These are phyloP conservation scores for Entomortierella chlamydospora DNA, from an alignment of 192 early-diverging fungal species.

Conservation along the genomic window DNA sequence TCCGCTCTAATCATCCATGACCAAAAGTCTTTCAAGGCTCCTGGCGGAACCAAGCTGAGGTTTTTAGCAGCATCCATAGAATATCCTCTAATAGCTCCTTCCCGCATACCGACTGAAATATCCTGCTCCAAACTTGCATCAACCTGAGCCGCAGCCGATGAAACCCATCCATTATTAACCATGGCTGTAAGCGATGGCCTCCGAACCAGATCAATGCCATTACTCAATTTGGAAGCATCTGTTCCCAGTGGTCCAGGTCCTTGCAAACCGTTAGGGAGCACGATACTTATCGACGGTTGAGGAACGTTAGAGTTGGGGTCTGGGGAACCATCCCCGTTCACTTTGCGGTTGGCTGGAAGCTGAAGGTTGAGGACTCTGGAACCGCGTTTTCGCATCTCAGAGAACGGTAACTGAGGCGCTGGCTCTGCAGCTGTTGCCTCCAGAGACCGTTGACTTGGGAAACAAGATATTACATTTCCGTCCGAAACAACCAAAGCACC, in stretches of 20 bases:
- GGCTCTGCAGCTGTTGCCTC: constrained; percentile 27
- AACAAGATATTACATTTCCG: constrained; percentile 49
- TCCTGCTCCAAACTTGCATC: constrained; percentile 62
- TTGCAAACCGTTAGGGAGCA: constrained; percentile 15
- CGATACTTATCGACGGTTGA: constrained; percentile 29
- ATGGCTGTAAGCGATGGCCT: constrained; percentile 20
- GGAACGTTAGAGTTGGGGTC: background rate
- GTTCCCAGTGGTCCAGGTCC: constrained; percentile 1
- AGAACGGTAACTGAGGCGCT: constrained; percentile 36
- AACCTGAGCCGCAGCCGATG: constrained; percentile 11
- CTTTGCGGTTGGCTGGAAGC: constrained; percentile 41
- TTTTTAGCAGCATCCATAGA: constrained; percentile 75
- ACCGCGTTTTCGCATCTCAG: constrained; percentile 46
- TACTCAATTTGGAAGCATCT: constrained; percentile 17
- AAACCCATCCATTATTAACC: constrained; percentile 35
- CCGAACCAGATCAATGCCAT: background rate
- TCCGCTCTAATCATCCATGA: constrained; percentile 64
- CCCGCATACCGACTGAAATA: constrained; percentile 85
- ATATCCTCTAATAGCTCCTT: constrained; percentile 82
- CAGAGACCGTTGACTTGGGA: constrained; percentile 41
- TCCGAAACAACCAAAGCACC: constrained; percentile 61
- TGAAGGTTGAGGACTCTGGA: constrained; percentile 48
- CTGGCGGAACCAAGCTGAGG: constrained; percentile 61
- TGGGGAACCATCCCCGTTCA: constrained; percentile 15
- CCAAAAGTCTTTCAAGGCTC: constrained; percentile 62